Percentiles rank a stretch among this genome's conserved stretches.
Evolutionary conservation across 306 rosid genomes (phyloP).

Genomic region (Dalbergia cultrata): DNA sequence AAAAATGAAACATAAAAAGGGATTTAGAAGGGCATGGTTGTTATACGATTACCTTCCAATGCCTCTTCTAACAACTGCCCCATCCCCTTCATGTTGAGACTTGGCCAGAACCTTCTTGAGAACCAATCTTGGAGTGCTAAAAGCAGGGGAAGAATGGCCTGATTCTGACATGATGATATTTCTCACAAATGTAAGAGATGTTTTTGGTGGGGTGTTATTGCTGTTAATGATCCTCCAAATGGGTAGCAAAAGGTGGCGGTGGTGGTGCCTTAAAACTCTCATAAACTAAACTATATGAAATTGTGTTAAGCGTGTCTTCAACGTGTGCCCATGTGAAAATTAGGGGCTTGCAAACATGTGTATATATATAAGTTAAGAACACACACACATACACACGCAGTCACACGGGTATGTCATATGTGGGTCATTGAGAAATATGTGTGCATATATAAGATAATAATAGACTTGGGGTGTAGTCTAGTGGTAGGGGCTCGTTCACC

Average conservation of each 20-base stretch:
- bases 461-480: no score
- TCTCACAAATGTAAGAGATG: not conserved
- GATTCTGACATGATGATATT: constrained; percentile 45
- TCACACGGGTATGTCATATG: not conserved
- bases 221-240: not conserved
- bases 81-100: constrained; percentile 61
- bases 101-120: constrained; percentile 52
- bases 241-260: constrained; percentile 15
- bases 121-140: constrained; percentile 63
- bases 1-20: not conserved
- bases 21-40: no score
- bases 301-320: not conserved
- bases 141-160: constrained; percentile 30
- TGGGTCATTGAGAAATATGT: not conserved
- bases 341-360: not conserved
- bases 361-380: not conserved
- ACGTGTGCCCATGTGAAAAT: not conserved
- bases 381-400: no score
- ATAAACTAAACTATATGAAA: not conserved
- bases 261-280: constrained; percentile 20
- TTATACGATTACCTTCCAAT: constrained; percentile 47
- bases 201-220: not conserved
- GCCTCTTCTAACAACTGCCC: constrained; percentile 61
- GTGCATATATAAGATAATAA: no score
- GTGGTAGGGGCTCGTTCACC: no score